Percentiles rank a stretch among this genome's conserved stretches.
Evolutionary conservation across 2,329 filamentous ascomycete species (phyloP).

Genomic region (Claviceps cyperi): DNA sequence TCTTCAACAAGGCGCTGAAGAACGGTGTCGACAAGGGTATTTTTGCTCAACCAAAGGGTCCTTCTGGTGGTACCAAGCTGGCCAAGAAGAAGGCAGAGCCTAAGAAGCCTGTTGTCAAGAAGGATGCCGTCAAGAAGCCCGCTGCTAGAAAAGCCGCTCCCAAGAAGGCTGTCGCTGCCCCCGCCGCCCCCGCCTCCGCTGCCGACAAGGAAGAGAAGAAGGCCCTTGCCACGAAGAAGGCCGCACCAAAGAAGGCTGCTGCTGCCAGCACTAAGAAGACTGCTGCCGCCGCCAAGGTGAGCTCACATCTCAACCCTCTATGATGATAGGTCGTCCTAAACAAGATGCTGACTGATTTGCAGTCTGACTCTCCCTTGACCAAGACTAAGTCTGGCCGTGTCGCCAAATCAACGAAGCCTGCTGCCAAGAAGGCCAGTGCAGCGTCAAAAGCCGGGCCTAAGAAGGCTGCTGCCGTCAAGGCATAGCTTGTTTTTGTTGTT

Average conservation of each 20-base stretch:
- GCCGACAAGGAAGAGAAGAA: constrained; percentile 15
- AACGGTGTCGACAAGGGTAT: constrained; percentile 72
- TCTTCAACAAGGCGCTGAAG: constrained; percentile 78
- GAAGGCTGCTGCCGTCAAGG: constrained; percentile 30
- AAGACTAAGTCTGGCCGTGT: constrained; percentile 84
- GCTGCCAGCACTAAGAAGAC: background rate
- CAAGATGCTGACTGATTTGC: background rate
- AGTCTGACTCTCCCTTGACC: constrained; percentile 42
- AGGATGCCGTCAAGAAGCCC: constrained; percentile 19
- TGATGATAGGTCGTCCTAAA: background rate
- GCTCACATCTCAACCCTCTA: background rate
- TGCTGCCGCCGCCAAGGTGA: constrained; percentile 10
- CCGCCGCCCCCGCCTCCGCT: constrained; percentile 23
- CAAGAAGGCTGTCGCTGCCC: constrained; percentile 16
- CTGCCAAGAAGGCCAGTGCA: constrained; percentile 32
- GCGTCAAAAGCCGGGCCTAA: constrained; percentile 31
- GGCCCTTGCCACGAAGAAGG: constrained; percentile 20
- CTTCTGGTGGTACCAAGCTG: constrained; percentile 85
- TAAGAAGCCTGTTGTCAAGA: constrained; percentile 23
- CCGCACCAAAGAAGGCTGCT: constrained; percentile 7
- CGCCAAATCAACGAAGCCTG: constrained; percentile 46
- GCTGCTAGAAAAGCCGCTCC: constrained; percentile 16
- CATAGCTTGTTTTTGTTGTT: constrained; percentile 14
- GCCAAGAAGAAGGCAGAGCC: constrained; percentile 53
- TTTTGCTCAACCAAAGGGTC: constrained; percentile 82